phyloP scores from a whole-genome alignment of 2,329 filamentous ascomycete species.

The Didymella arachidicola region DNA sequence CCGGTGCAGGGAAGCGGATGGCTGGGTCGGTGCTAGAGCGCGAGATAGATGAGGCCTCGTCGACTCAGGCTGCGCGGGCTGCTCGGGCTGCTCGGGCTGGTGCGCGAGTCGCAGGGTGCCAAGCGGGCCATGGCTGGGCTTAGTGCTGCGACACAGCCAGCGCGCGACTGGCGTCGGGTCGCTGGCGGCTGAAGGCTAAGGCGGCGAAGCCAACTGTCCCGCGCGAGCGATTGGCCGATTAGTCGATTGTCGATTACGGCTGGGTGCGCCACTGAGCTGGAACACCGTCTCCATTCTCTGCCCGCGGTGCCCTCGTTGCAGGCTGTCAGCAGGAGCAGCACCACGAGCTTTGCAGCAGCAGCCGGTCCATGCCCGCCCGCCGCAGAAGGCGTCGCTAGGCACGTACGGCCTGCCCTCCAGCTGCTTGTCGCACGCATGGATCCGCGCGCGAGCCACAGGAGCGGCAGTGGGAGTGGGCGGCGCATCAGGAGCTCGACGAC shows the following conservation, averaged over 20 bases:
- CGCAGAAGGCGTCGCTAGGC: slow-evolving; percentile 12
- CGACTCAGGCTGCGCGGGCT: too few species aligned
- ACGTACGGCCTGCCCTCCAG: background rate
- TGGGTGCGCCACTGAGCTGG: background rate
- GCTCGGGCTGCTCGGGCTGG: too few species aligned
- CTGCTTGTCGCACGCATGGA: slow-evolving; percentile 7
- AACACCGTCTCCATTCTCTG: background rate
- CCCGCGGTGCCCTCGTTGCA: background rate
- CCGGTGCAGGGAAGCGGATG: background rate
- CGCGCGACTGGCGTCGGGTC: background rate
- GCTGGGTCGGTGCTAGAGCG: background rate
- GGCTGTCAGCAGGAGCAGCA: background rate
- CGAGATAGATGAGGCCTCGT: background rate
- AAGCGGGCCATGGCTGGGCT: background rate
- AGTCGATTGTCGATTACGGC: background rate
- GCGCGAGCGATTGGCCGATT: too few species aligned
- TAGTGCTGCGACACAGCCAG: background rate
- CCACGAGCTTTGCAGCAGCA: background rate
- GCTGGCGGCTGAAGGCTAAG: background rate
- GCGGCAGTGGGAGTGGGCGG: slow-evolving; percentile 3
- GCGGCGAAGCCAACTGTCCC: background rate
- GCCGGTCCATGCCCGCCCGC: slow-evolving; percentile 13
- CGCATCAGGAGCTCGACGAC: slow-evolving; percentile 16
- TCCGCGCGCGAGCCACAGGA: slow-evolving; percentile 2
- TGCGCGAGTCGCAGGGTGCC: background rate